Conservation (phyloP, 176 grass and related monocot species). For the Ananas comosus region DNA sequence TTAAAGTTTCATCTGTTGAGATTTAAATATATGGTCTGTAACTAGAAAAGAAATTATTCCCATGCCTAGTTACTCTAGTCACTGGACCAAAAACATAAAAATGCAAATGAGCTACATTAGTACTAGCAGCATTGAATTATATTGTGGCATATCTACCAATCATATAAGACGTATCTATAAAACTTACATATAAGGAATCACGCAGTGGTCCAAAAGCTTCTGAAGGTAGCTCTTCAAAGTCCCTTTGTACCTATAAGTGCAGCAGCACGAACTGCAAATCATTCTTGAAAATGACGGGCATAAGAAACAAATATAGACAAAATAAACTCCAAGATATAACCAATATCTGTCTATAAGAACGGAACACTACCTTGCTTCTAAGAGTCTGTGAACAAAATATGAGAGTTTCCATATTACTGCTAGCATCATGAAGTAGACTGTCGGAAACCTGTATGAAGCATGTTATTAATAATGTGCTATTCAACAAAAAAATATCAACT, state of each 20-base stretch:
- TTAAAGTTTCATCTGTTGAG: no score
- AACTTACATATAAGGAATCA: slow-evolving; percentile 88
- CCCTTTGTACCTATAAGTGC: slow-evolving; percentile 75
- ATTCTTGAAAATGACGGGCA: neutral
- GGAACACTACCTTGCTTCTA: slow-evolving; percentile 74
- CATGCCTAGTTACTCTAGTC: neutral
- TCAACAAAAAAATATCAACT: no score
- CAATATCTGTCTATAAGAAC: neutral
- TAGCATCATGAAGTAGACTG: slow-evolving; percentile 91
- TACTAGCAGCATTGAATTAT: no score
- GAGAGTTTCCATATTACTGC: slow-evolving; percentile 86
- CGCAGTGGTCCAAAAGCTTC: slow-evolving; percentile 81
- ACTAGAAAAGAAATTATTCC: no score
- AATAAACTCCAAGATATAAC: neutral
- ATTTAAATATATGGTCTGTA: no score
- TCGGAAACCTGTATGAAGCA: slow-evolving; percentile 64
- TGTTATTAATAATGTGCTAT: slow-evolving; percentile 1
- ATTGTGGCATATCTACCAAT: no score
- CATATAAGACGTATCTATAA: no score
- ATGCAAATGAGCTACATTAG: neutral
- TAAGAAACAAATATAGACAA: neutral
- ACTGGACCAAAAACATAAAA: neutral
- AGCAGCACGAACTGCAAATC: slow-evolving; percentile 6
- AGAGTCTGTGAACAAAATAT: slow-evolving; percentile 99
- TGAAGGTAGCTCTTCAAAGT: slow-evolving; percentile 92